Evolutionary conservation across 371 early-diverging fungal species (phyloP).

Genomic region (Rhizopus arrhizus): DNA sequence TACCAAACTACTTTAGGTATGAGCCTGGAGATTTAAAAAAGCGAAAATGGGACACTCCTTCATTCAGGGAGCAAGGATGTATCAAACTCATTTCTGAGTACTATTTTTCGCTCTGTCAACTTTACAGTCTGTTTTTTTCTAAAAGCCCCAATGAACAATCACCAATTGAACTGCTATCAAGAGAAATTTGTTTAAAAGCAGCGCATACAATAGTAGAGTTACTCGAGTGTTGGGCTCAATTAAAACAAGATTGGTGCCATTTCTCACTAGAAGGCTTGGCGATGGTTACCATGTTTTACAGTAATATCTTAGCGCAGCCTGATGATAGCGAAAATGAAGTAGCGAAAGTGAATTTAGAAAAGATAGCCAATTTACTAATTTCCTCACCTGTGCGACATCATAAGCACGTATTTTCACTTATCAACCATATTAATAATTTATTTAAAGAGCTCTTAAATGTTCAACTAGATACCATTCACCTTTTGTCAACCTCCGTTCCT

Average conservation of each 20-base stretch:
- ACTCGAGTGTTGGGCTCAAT: constrained; percentile 43
- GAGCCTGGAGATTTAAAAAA: constrained; percentile 24
- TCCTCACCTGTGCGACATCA: constrained; percentile 47
- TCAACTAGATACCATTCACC: neutral
- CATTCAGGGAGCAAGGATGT: constrained; percentile 53
- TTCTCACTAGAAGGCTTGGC: constrained; percentile 50
- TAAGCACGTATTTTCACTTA: constrained; percentile 35
- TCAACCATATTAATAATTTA: constrained; percentile 26
- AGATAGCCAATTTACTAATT: constrained; percentile 28
- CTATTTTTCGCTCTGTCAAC: constrained; percentile 49
- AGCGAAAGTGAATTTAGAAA: constrained; percentile 27
- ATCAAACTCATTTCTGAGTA: constrained; percentile 54
- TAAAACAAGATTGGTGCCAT: constrained; percentile 52
- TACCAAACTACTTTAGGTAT: constrained; percentile 43
- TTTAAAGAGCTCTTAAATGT: neutral
- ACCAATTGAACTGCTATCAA: constrained; percentile 34
- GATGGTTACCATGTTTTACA: constrained; percentile 41
- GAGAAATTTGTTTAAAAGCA: constrained; percentile 35
- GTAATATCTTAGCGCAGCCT: constrained; percentile 14
- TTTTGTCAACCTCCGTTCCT: no score
- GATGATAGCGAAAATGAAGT: constrained; percentile 19
- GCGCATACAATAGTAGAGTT: constrained; percentile 43
- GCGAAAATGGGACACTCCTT: constrained; percentile 32
- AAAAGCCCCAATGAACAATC: constrained; percentile 12
- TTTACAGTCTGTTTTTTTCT: constrained; percentile 43